Conservation (phyloP, 1,284 basidiomycete genomes). For the Dichomitus squalens region DNA sequence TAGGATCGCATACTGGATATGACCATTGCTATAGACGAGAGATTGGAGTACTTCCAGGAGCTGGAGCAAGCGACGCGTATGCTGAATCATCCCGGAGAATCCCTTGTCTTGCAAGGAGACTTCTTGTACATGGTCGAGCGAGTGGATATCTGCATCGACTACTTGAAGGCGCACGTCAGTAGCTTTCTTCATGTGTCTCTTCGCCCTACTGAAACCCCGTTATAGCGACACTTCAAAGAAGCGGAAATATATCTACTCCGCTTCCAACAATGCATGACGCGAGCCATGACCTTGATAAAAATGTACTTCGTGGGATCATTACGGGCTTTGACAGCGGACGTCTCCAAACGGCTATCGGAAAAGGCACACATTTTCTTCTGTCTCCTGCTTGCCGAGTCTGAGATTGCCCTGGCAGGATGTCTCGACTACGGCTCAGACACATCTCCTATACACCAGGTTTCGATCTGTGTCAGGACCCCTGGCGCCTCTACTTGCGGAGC, state of each 20-base stretch:
- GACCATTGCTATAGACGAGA: slow-evolving; percentile 75
- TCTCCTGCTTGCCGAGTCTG: neutral
- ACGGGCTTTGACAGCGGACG: slow-evolving; percentile 72
- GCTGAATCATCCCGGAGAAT: slow-evolving; percentile 90
- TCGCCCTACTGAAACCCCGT: neutral
- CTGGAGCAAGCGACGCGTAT: slow-evolving; percentile 88
- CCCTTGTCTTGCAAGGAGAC: slow-evolving; percentile 84
- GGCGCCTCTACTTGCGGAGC: slow-evolving; percentile 77
- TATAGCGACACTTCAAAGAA: slow-evolving; percentile 85
- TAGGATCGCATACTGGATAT: slow-evolving; percentile 78
- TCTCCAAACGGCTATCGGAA: slow-evolving; percentile 72
- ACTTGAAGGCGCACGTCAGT: slow-evolving; percentile 82
- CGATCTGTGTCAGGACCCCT: slow-evolving; percentile 69
- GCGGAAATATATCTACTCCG: slow-evolving; percentile 89
- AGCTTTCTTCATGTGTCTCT: slow-evolving; percentile 4
- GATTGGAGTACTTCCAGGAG: slow-evolving; percentile 90
- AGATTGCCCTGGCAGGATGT: slow-evolving; percentile 56
- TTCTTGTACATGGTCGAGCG: slow-evolving; percentile 94
- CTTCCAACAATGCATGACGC: slow-evolving; percentile 94
- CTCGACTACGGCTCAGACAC: slow-evolving; percentile 79
- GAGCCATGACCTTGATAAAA: slow-evolving; percentile 94
- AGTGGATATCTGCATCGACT: slow-evolving; percentile 90
- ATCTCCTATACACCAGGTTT: slow-evolving; percentile 90
- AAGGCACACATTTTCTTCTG: slow-evolving; percentile 46
- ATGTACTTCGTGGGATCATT: slow-evolving; percentile 90